Conservation (phyloP, 2,329 filamentous ascomycete species). For the Calonectria leucothoes region DNA sequence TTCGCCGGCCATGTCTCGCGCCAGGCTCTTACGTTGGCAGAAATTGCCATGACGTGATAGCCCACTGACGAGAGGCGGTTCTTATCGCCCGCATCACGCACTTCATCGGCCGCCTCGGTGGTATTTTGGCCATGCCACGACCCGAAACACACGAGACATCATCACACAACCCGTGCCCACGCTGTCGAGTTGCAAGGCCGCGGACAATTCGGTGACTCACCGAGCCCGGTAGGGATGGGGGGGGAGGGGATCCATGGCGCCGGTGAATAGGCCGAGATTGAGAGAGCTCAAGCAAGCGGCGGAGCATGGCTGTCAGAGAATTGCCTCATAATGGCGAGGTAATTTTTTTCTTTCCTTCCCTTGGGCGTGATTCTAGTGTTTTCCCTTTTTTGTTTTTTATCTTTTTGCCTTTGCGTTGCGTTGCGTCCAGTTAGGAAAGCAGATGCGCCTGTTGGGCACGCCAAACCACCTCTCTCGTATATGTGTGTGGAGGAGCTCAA, state of each 20-base stretch:
- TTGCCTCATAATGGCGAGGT: background rate
- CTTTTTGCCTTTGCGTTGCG: too few species aligned
- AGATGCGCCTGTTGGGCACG: background rate
- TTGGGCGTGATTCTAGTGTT: background rate
- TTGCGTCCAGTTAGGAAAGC: background rate
- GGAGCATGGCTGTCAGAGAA: background rate
- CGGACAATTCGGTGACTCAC: background rate
- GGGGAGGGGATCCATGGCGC: background rate
- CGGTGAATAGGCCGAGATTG: background rate
- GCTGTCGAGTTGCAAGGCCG: background rate
- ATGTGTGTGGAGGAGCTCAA: background rate
- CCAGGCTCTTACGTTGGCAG: background rate
- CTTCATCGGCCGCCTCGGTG: background rate
- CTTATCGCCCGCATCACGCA: background rate
- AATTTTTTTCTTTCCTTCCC: background rate
- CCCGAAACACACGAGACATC: background rate
- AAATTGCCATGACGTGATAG: conserved; percentile 3
- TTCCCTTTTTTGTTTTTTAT: background rate
- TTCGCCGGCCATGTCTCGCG: background rate
- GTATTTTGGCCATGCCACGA: background rate
- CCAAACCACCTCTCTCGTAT: background rate
- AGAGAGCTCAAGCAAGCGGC: background rate
- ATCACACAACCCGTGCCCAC: background rate
- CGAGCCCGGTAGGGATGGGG: background rate
- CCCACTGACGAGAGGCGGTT: background rate